Percentiles rank a stretch among this genome's conserved stretches.
phyloP scores from a whole-genome alignment of 306 rosid species.

The Quercus engelmannii region DNA sequence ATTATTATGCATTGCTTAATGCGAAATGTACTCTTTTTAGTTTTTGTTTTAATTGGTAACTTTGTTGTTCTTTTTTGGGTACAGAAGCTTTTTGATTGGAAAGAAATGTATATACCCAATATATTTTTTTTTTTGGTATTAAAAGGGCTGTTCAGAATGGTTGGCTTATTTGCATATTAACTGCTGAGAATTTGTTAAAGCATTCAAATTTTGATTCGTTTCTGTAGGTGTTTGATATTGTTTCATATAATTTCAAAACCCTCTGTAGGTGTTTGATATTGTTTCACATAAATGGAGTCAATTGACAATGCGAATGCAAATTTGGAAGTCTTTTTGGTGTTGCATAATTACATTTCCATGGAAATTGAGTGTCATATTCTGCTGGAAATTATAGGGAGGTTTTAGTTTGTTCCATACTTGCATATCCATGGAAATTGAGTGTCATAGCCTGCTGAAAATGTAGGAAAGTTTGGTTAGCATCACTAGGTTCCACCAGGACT shows the following conservation, averaged over 20 bases:
- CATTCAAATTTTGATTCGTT: too few relatives aligned
- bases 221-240: not conserved
- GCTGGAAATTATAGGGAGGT: too few relatives aligned
- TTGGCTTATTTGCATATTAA: not conserved
- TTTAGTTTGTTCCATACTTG: too few relatives aligned
- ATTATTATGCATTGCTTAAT: not conserved
- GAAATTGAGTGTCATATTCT: too few relatives aligned
- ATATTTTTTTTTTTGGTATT: not conserved
- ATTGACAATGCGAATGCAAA: too few relatives aligned
- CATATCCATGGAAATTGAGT: too few relatives aligned
- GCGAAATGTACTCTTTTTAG: not conserved
- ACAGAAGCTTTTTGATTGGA: constrained; percentile 13
- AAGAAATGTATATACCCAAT: constrained; percentile 19
- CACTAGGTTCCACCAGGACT: not conserved
- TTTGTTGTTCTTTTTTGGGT: constrained; percentile 3
- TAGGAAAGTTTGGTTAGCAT: too few relatives aligned
- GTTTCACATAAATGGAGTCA: not conserved
- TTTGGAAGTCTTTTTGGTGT: too few relatives aligned
- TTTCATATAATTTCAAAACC: not conserved
- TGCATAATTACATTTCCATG: too few relatives aligned
- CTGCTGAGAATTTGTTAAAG: too few relatives aligned
- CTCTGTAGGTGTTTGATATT: not conserved
- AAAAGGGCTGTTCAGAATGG: not conserved
- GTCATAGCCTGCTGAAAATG: too few relatives aligned
- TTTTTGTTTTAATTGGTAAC: not conserved